phyloP scores from a whole-genome alignment of 805 yeast species.

The Schwanniomyces polymorphus region DNA sequence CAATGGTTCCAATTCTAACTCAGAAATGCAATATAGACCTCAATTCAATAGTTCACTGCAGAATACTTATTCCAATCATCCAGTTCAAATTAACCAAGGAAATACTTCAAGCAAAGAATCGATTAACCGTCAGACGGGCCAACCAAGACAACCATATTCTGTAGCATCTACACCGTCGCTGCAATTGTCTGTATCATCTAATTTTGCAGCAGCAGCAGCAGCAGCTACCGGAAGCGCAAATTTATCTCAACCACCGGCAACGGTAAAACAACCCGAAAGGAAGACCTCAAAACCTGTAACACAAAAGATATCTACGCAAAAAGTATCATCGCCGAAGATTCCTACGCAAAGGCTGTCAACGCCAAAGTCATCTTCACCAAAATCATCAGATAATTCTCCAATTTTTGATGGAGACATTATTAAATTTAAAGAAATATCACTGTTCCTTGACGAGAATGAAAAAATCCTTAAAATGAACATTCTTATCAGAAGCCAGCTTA shows the following conservation, averaged over 20 bases:
- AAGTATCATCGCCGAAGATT: not conserved
- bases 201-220: not conserved
- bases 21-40: not conserved
- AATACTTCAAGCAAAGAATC: not conserved
- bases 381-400: not conserved
- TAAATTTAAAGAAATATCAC: slow-evolving; percentile 33
- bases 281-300: not conserved
- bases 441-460: slow-evolving; percentile 30
- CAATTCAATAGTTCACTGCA: not conserved
- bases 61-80: not conserved
- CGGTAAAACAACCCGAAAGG: not conserved
- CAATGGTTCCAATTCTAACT: not conserved
- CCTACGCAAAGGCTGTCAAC: not conserved
- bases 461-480: slow-evolving; percentile 42
- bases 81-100: not conserved
- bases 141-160: not conserved
- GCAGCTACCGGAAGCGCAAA: not conserved
- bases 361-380: not conserved
- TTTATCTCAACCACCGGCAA: not conserved
- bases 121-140: not conserved
- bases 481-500: slow-evolving; percentile 36
- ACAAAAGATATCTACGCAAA: not conserved
- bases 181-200: not conserved
- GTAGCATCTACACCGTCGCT: not conserved
- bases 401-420: slow-evolving; percentile 11